Base-by-base conservation (phyloP, 1,139 yeast species). In the Pichia sp. region DNA sequence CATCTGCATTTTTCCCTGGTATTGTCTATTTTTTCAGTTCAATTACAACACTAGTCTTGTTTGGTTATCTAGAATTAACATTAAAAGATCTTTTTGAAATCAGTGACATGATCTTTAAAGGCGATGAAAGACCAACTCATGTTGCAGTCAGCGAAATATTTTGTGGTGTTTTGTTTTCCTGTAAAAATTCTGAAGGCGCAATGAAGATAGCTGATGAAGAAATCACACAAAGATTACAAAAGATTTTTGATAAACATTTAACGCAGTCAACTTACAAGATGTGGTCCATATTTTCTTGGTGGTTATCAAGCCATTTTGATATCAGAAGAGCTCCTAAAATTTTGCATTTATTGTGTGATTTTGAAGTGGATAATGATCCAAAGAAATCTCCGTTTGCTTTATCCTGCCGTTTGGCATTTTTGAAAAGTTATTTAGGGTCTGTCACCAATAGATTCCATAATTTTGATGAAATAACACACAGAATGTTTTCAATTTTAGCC, bases 211-310 rank as follows among this genome's bases (percentile, higher is more conserved):
- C 84, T 43, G 88, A 84, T 58, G 62, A 56, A 1, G 76, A 73
- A 52, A 61, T 83, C 34, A 57, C 70, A 2, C 57, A 55, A 3
- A 77, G 79, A 53, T 65, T 85, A 46, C 57, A 58, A 1, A 60
- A 64, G 1, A 75, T 85, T 25, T 69, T 88, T 43, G 69, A 72
- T 3, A 69, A 74, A 39, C 88, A 84, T 49, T 67, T 92, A 51
- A 78, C 88, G 1, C 95, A 90, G 3, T 95, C 90, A 41, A 85
- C 84, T 7, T 68, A 77, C 43, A 78, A 76, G 26, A 81, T 86
- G 45, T 92, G 98, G 97, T 74, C 74, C 44, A 76, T 88, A 0
- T 79, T 87, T 51, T 71, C 85, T 4, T 81, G 89, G 83, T 82
- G 89, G 85, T 61, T 82, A 1, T 86, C 90, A 0, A 65, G 81